Conservation (phyloP, 805 yeast species). For the Ogataea ganodermae region DNA sequence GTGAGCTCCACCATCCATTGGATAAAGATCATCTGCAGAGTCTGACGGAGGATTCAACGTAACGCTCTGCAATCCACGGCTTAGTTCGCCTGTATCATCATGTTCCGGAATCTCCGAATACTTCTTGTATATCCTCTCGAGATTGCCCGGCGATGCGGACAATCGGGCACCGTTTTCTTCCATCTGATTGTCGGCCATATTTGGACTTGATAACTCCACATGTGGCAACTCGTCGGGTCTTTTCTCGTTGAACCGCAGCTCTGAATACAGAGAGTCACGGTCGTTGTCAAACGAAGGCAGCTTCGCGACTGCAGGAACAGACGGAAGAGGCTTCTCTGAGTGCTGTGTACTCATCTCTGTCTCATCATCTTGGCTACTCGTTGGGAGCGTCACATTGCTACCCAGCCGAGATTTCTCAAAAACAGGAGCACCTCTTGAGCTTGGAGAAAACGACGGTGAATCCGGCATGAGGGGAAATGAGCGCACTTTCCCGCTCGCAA, state of each 20-base stretch:
- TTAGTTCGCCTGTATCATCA: slow-evolving; percentile 8
- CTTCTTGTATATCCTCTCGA: slow-evolving; percentile 35
- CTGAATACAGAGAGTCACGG: slow-evolving; percentile 16
- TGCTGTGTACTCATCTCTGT: background rate
- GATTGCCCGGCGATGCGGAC: slow-evolving; percentile 29
- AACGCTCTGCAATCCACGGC: slow-evolving; percentile 10
- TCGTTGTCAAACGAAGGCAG: slow-evolving; percentile 8
- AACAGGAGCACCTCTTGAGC: slow-evolving; percentile 25
- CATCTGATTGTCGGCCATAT: background rate
- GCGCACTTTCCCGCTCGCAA: slow-evolving; percentile 28
- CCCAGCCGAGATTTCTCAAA: slow-evolving; percentile 15
- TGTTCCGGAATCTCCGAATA: slow-evolving; percentile 35
- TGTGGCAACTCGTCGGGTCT: background rate
- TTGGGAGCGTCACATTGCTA: slow-evolving; percentile 2
- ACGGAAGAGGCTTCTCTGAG: background rate
- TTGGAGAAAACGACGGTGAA: slow-evolving; percentile 41
- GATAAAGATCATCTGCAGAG: slow-evolving; percentile 23
- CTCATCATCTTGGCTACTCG: background rate
- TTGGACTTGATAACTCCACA: background rate
- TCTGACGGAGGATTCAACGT: slow-evolving; percentile 10
- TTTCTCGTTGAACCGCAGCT: slow-evolving; percentile 13
- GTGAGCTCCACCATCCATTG: slow-evolving; percentile 5
- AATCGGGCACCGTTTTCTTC: background rate
- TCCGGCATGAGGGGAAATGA: slow-evolving; percentile 35
- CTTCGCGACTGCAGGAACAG: background rate